Percentiles rank a stretch among this genome's conserved stretches.
Conservation (phyloP, 1,284 basidiomycete species). For the Ganoderma sinense region DNA sequence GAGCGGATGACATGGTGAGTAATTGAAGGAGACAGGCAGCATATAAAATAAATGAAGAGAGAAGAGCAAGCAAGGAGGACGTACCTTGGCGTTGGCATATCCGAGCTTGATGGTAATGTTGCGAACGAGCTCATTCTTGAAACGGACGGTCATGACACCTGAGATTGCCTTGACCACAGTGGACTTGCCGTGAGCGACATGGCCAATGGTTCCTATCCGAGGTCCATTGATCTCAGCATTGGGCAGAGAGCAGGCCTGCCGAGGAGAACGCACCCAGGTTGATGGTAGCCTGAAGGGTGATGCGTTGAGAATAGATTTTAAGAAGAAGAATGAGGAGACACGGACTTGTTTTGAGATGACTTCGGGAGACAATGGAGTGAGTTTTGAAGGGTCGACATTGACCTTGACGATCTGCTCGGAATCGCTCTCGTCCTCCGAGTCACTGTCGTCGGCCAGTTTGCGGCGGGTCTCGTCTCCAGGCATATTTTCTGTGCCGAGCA, state of each 20-base stretch:
- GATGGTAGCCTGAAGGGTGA: slow-evolving; percentile 74
- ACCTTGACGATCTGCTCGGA: slow-evolving; percentile 64
- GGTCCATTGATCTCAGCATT: slow-evolving; percentile 19
- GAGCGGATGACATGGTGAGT: background rate
- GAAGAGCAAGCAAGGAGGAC: background rate
- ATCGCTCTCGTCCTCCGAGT: slow-evolving; percentile 66
- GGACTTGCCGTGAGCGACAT: slow-evolving; percentile 99
- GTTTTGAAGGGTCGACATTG: slow-evolving; percentile 79
- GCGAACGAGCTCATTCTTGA: slow-evolving; percentile 98
- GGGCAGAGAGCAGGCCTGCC: slow-evolving; percentile 7
- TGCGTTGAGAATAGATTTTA: slow-evolving; percentile 13
- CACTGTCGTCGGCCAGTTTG: slow-evolving; percentile 70
- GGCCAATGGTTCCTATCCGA: slow-evolving; percentile 86
- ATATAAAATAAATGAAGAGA: background rate
- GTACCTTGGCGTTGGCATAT: slow-evolving; percentile 97
- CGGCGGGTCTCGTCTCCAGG: slow-evolving; percentile 69
- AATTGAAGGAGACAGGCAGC: background rate
- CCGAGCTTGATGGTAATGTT: slow-evolving; percentile 99
- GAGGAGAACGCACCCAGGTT: slow-evolving; percentile 70
- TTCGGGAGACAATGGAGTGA: slow-evolving; percentile 93
- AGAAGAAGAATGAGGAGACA: background rate
- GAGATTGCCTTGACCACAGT: slow-evolving; percentile 99
- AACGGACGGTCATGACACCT: slow-evolving; percentile 98
- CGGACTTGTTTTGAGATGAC: slow-evolving; percentile 98
- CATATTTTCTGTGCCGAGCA: slow-evolving; percentile 46